Base-by-base conservation (phyloP, 495 filamentous ascomycete genomes). In the Aspergillus sparsus region DNA sequence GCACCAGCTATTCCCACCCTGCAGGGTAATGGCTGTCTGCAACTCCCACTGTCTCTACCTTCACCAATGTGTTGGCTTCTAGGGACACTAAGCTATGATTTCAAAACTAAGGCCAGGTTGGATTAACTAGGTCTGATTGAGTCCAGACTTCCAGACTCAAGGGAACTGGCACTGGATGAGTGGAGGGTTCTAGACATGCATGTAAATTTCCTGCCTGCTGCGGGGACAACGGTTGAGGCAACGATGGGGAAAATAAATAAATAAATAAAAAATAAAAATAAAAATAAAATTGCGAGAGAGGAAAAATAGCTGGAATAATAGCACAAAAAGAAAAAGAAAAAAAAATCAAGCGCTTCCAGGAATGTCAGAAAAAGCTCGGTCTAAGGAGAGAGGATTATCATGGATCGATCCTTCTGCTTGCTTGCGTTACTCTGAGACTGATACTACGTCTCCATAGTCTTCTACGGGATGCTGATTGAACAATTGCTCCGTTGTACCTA, bases 191-290 rank as follows among this genome's bases (percentile, higher is more conserved):
- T 12, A 51, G 13, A 18, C 18, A 51, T 50, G 49, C 49, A 51
- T 51, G 49, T 51, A 32, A 7, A 51, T 51, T 51, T 32, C 21
- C 49, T 51, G 32, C 49, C 27, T 51, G 21, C 49, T 51, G 49
- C 32, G 49, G 49, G 49, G 49, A 51, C 49, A 51, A 34, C 21
- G 21, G 49, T 34, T 47, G 27, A 47, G 12, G 11, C 3, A 21
- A 3, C 7, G 21, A 51, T 12, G 34, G n/a, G n/a, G n/a, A n/a
- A n/a, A n/a, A n/a, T n/a, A n/a, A n/a, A 13, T 5, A 32, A 9
- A 21, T 0, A 47, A 21, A 16, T 1, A 21, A 47, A 16, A 47
- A 4, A 47, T 21, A 10, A 41, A 41, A 41, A 11, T 10, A 41
- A n/a, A 11, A 41, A 6, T 41, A 41, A 11, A 27, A 27, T 27